Base-by-base conservation (phyloP, 768 basidiomycete genomes). In the Nidularia pulvinata region DNA sequence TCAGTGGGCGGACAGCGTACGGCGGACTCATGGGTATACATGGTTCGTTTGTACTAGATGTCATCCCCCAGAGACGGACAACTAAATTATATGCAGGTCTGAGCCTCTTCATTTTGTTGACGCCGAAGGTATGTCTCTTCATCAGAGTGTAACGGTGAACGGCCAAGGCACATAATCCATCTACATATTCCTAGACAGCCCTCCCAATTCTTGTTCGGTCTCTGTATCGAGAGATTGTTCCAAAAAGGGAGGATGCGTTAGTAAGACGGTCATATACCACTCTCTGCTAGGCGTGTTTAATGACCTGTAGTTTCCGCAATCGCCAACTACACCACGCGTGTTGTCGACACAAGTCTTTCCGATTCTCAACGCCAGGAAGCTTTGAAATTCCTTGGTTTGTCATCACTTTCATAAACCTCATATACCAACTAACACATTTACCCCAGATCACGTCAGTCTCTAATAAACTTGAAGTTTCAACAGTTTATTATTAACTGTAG, bases 271-370 rank as follows among this genome's bases (percentile, higher is more conserved):
- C 7, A 9, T 46, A 9, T 46, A 7, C 7, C 7, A 7, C 10
- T 7, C 9, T 10, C 7, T 7, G 10, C 45, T 7, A 10, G 22
- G 7, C 11, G 22, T 22, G n/a, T 46, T 7, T 11, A 22, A 9
- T 25, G 7, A 1, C 2, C 14, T n/a, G 1, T 50, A 83, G 81
- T 83, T 52, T 74, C 71, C 35, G 81, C 82, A 30, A 83, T 83
- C 55, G 78, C 81, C 1, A 84, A 83, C 63, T 83, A 83, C 59
- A 85, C 82, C 4, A 70, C 65, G 10, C 77, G 81, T 10, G 73
- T 82, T n/a, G 68, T 73, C 10, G 65, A 80, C 49, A 72, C 75
- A 4, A 62, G 66, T 5, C 69, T 83, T 19, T 70, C 69, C 37
- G 66, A 66, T 5, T 59, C 65, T 2, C 79, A 83, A 58, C 61